Percentiles rank a stretch among this genome's conserved stretches.
Conservation (phyloP, 129 eudicot genomes). For the Saussurea involucrata region DNA sequence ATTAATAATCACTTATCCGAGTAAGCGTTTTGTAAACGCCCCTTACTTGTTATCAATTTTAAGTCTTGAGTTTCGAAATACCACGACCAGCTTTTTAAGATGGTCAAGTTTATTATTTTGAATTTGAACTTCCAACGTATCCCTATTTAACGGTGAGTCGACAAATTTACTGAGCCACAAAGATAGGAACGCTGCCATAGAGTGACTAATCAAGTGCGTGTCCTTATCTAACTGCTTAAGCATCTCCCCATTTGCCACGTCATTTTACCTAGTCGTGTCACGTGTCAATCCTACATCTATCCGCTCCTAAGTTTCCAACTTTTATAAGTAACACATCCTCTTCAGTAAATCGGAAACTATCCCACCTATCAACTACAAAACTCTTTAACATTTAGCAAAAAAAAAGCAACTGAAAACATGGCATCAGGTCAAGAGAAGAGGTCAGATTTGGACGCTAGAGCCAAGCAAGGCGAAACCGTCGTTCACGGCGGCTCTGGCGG, state of each 20-base stretch:
- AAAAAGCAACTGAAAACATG: slow-evolving; percentile 9
- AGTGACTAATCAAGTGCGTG: slow-evolving; percentile 28
- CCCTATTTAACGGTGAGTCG: not conserved
- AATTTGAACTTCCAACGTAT: no score
- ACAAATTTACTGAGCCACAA: not conserved
- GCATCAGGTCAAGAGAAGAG: slow-evolving; percentile 54
- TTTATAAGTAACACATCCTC: not conserved
- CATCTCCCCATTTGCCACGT: slow-evolving; percentile 17
- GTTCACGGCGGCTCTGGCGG: slow-evolving; percentile 74
- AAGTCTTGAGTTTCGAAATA: no score
- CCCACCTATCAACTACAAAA: not conserved
- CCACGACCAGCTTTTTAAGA: no score
- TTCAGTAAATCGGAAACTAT: not conserved
- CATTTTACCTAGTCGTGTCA: slow-evolving; percentile 3
- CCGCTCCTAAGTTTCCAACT: not conserved
- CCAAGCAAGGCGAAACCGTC: slow-evolving; percentile 65
- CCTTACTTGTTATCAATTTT: no score
- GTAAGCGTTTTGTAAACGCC: no score
- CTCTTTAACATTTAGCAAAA: not conserved
- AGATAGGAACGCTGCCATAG: not conserved
- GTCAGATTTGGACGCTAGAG: slow-evolving; percentile 52
- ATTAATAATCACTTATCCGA: no score
- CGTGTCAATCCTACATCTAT: slow-evolving; percentile 19
- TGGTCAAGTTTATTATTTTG: no score
- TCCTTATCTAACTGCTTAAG: slow-evolving; percentile 19